Percentiles rank a stretch among this genome's conserved stretches.
Evolutionary conservation across 2,329 filamentous ascomycete genomes (phyloP).

Genomic region (Epichloe elymi): DNA sequence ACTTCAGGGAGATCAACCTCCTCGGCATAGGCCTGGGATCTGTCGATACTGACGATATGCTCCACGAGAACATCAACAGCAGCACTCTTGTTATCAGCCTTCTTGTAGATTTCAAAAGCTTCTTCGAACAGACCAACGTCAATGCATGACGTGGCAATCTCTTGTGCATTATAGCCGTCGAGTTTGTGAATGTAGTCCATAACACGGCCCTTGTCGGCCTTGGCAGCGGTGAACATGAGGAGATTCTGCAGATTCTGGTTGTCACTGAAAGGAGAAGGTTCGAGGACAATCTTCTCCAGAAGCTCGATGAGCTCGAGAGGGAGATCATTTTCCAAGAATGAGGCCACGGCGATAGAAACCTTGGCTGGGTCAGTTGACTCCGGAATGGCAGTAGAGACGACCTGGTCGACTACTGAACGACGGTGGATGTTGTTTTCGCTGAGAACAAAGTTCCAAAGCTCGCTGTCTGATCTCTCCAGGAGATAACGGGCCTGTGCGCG

Average conservation of each 20-base stretch:
- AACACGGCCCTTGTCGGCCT: constrained; percentile 87
- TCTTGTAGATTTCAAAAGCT: constrained; percentile 98
- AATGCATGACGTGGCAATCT: constrained; percentile 87
- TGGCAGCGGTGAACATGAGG: constrained; percentile 89
- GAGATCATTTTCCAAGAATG: constrained; percentile 82
- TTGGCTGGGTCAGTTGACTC: constrained; percentile 88
- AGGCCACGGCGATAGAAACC: constrained; percentile 86
- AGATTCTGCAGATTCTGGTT: constrained; percentile 94
- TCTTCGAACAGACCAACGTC: constrained; percentile 92
- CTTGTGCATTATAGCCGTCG: constrained; percentile 77
- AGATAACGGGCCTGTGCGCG: constrained; percentile 93
- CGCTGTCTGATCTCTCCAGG: constrained; percentile 73
- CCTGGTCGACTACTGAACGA: constrained; percentile 86
- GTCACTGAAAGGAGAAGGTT: constrained; percentile 97
- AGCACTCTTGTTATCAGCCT: constrained; percentile 76
- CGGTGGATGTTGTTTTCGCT: constrained; percentile 94
- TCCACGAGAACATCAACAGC: constrained; percentile 90
- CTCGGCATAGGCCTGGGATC: constrained; percentile 90
- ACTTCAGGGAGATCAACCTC: constrained; percentile 88
- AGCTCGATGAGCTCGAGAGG: constrained; percentile 93
- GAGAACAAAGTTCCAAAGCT: constrained; percentile 91
- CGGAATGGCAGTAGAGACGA: constrained; percentile 87
- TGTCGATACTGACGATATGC: constrained; percentile 94
- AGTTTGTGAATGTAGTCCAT: constrained; percentile 95
- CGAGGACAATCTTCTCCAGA: constrained; percentile 97